Evolutionary conservation across 192 early-diverging fungal genomes (phyloP), one percentile per base, ranked within the genome.

Genomic region (Pilobolus umbonatus): DNA sequence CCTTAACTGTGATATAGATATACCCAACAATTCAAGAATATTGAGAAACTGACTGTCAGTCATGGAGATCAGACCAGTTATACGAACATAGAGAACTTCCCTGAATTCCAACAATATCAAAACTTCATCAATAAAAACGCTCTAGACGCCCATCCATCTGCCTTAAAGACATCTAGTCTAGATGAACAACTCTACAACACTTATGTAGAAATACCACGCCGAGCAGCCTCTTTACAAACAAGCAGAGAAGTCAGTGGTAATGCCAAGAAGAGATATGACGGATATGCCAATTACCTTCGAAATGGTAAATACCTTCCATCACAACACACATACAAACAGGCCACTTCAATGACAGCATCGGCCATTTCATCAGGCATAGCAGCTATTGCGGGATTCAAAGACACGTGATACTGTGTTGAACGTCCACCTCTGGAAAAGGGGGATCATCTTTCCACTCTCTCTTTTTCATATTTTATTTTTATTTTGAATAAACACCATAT

Each of bases 41-140:
- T 77, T 9, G 59, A 60, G n/a, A 57, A 67, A 30, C 25, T 65
- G 1, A 64, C 75, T 0, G 57, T 60, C 10, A 50, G 61, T 11
- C 40, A 61, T 0, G 44, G 49, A 24, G 57, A 67, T n/a, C 62
- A 74, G 42, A 38, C 40, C 2, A 42, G 51, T 19, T 43, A 64
- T 32, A 45, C 11, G 1, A 60, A 42, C 34, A 7, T 62, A 14
- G 46, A 65, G 4, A 61, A 31, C 35, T 53, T 68, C 44, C 64
- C 71, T 5, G 75, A 76, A 40, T 76, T 71, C 21, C 60, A 73
- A 34, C 49, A 67, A 32, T 77, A 77, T 39, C 31, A 58, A 24
- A 71, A 49, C 17, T 77, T 64, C 42, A 55, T 67, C 3, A 36
- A 60, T 17, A 59, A 55, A 5, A 73, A 66, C 17, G 48, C 58